phyloP scores from a whole-genome alignment of 2,329 filamentous ascomycete genomes.

The Xylariaceae sp. region DNA sequence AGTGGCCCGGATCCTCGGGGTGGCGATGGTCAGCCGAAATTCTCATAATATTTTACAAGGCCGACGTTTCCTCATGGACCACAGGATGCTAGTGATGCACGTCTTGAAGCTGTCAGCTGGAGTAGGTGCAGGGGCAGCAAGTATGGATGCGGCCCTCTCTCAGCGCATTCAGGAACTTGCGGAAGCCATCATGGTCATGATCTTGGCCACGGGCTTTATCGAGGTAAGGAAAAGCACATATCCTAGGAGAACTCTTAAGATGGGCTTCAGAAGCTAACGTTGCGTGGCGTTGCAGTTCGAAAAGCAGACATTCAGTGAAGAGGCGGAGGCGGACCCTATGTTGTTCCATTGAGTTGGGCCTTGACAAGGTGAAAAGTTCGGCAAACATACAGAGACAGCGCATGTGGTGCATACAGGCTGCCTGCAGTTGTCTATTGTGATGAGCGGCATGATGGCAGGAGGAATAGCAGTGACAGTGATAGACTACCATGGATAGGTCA shows the following conservation, averaged over 20 bases:
- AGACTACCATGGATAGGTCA: no score
- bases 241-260: neutral
- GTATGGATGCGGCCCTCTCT: constrained; percentile 41
- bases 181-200: constrained; percentile 77
- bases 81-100: constrained; percentile 77
- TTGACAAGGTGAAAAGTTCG: neutral
- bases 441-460: neutral
- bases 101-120: constrained; percentile 86
- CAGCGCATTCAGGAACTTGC: constrained; percentile 69
- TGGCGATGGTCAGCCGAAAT: constrained; percentile 75
- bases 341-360: constrained; percentile 26
- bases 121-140: constrained; percentile 52
- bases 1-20: constrained; percentile 74
- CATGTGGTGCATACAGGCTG: no score
- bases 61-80: constrained; percentile 72
- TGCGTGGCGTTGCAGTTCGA: constrained; percentile 25
- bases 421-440: no score
- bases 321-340: constrained; percentile 17
- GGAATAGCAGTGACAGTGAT: no score
- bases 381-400: neutral
- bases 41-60: constrained; percentile 77
- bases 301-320: constrained; percentile 24
- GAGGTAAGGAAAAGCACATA: constrained; percentile 52
- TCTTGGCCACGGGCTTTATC: constrained; percentile 76
- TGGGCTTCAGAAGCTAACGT: constrained; percentile 15